phyloP scores from a whole-genome alignment of 1,284 basidiomycete genomes.

The Puccinia hordei region DNA sequence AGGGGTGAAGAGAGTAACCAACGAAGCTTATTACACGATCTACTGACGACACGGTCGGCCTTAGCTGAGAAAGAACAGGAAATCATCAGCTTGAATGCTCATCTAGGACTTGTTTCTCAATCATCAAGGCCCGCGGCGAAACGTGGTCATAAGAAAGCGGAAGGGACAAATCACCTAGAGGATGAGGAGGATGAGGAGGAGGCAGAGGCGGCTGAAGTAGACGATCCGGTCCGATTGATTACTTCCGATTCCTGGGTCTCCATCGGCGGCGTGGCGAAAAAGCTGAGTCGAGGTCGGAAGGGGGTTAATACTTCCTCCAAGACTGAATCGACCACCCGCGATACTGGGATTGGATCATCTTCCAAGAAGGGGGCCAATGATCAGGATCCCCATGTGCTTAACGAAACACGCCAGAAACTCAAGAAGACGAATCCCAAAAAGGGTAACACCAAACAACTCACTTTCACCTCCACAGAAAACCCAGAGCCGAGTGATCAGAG shows the following conservation, averaged over 20 bases:
- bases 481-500: neutral
- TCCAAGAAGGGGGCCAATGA: neutral
- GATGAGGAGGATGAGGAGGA: neutral
- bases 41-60: neutral
- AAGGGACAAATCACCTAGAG: neutral
- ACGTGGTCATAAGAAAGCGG: constrained; percentile 10
- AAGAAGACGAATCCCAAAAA: neutral
- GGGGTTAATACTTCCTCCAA: neutral
- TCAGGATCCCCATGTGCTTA: neutral
- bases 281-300: neutral
- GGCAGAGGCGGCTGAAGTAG: neutral
- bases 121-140: neutral
- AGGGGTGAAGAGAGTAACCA: constrained; percentile 17
- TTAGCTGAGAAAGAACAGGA: constrained; percentile 29
- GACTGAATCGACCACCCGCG: neutral
- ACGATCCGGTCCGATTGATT: constrained; percentile 14
- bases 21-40: constrained; percentile 9
- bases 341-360: neutral
- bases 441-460: neutral
- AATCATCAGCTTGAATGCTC: constrained; percentile 8
- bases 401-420: neutral
- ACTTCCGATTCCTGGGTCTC: constrained; percentile 31
- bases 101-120: neutral
- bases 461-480: neutral
- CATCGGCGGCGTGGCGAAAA: constrained; percentile 25